Evolutionary conservation across 2,329 filamentous ascomycete genomes (phyloP).

Genomic region (Epichloe sp.): DNA sequence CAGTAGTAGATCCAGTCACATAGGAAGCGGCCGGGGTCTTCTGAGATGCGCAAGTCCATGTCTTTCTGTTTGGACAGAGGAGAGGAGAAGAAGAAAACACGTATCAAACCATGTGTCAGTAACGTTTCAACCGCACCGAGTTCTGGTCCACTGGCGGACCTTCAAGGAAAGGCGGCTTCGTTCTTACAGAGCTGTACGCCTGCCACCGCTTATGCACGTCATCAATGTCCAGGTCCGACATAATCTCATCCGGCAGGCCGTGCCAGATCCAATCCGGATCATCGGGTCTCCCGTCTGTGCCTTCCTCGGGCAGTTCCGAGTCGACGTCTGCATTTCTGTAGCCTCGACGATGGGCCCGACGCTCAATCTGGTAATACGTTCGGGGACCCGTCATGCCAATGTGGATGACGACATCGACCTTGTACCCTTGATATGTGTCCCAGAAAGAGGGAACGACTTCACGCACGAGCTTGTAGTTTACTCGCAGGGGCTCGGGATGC

Average conservation of each 20-base stretch:
- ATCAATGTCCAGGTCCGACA: slow-evolving; percentile 43
- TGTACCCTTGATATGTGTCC: slow-evolving; percentile 22
- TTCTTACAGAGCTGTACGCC: slow-evolving; percentile 32
- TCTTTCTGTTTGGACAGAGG: slow-evolving; percentile 17
- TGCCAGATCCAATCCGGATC: slow-evolving; percentile 40
- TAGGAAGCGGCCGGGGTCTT: slow-evolving; percentile 59
- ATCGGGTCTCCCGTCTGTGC: slow-evolving; percentile 30
- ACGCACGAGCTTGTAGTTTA: slow-evolving; percentile 56
- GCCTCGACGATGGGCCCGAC: slow-evolving; percentile 55
- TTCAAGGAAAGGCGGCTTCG: neutral
- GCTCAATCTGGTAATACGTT: slow-evolving; percentile 57
- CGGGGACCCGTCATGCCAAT: slow-evolving; percentile 64
- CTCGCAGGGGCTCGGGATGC: slow-evolving; percentile 54
- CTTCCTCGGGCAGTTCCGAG: slow-evolving; percentile 41
- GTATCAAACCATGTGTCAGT: too few relatives aligned
- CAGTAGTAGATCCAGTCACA: slow-evolving; percentile 72
- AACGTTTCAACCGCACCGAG: too few relatives aligned
- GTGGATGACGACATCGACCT: slow-evolving; percentile 57
- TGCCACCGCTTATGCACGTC: slow-evolving; percentile 45
- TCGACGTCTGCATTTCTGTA: slow-evolving; percentile 63
- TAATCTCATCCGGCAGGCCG: slow-evolving; percentile 39
- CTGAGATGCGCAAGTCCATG: slow-evolving; percentile 43
- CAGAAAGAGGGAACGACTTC: slow-evolving; percentile 51
- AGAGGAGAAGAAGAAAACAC: neutral
- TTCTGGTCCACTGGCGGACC: too few relatives aligned